Base-by-base conservation (phyloP, 352 stramenopile species). In the Phytophthora pluvialis region DNA sequence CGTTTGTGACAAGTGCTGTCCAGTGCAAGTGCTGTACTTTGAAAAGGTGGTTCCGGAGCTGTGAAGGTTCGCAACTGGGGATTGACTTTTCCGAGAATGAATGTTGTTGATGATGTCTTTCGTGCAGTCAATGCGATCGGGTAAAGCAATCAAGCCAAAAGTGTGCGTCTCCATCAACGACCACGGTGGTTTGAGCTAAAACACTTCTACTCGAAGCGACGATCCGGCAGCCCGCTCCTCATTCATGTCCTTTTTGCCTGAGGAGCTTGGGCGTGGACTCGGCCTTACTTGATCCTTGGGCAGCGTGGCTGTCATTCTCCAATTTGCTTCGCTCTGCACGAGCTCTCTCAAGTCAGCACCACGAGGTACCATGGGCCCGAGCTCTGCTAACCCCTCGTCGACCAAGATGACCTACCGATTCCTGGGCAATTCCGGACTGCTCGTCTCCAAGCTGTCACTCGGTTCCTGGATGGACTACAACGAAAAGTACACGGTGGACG, bases 391-490 rank as follows among this genome's bases (percentile, higher is more conserved):
- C 9, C 5, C 8, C n/a, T n/a, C 33, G 11, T 35, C 21, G 7
- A 46, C 11, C 21, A 56, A 56, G 6, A 45, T 56, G 48, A 56
- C 18, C 4, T 44, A 56, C 18, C 33, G 48, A 3, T 36, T 56
- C 33, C 48, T 46, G 12, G 48, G 48, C 13, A 56, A 56, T 18
- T 56, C 48, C 6, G 48, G 48, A 3, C 21, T 56, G 8, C 16
- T 46, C 3, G 46, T 53, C 8, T 53, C 46, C 46, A 53, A 53
- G 31, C 29, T 53, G 4, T 53, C 46, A 15, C 46, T 53, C 33
- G 46, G 46, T 10, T 53, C 46, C 3, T 53, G 46, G 46, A 53
- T 53, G 46, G 31, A 42, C 16, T 53, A 53, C 46, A 42, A 53
- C 31, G 46, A 53, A 1, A 42, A 28, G 29, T 53, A 53, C 46